A percentile compares a stretch with the other conserved stretches of the same genome.
Evolutionary conservation across 352 stramenopile species (phyloP).

Genomic region (Phytophthora uliginosa): DNA sequence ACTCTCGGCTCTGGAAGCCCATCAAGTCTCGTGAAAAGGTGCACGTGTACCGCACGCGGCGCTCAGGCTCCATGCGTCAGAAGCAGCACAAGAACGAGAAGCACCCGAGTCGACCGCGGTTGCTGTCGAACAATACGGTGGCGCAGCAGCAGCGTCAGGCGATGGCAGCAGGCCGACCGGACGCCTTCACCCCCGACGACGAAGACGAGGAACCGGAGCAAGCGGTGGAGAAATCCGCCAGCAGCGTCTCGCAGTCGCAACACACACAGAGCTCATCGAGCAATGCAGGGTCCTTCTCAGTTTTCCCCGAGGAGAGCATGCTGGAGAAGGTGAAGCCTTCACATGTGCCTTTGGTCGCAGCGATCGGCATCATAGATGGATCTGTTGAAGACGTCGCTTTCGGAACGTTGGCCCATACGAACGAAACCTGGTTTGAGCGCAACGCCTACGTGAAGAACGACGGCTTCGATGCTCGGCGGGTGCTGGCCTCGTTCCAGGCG

Average conservation of each 20-base stretch:
- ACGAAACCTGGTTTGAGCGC: conserved; percentile 49
- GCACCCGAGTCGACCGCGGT: conserved; percentile 44
- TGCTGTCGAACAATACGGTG: conserved; percentile 56
- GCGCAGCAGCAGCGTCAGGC: conserved; percentile 42
- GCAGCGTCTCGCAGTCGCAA: conserved; percentile 20
- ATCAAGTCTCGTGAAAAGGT: conserved; percentile 69
- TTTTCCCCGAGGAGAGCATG: conserved; percentile 49
- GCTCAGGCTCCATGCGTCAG: conserved; percentile 30
- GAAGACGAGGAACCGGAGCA: conserved; percentile 28
- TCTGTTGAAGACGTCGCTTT: conserved; percentile 60
- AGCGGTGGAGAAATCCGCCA: conserved; percentile 22
- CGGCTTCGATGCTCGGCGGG: conserved; percentile 43
- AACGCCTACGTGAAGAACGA: conserved; percentile 58
- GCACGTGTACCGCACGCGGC: conserved; percentile 66
- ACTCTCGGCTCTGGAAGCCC: conserved; percentile 61
- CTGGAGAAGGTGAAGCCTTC: conserved; percentile 47
- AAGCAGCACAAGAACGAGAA: conserved; percentile 34
- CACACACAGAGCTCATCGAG: conserved; percentile 51
- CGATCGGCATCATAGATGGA: conserved; percentile 48
- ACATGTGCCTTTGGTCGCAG: conserved; percentile 44
- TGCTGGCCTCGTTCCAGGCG: conserved; percentile 53
- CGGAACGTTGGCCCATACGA: conserved; percentile 44
- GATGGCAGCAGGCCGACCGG: conserved; percentile 32
- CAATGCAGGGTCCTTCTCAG: conserved; percentile 46
- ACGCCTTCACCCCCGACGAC: conserved; percentile 30